These are phyloP conservation scores for Ceratobasidium sp. DNA, from an alignment of 1,284 basidiomycete species.

Conservation along the genomic window DNA sequence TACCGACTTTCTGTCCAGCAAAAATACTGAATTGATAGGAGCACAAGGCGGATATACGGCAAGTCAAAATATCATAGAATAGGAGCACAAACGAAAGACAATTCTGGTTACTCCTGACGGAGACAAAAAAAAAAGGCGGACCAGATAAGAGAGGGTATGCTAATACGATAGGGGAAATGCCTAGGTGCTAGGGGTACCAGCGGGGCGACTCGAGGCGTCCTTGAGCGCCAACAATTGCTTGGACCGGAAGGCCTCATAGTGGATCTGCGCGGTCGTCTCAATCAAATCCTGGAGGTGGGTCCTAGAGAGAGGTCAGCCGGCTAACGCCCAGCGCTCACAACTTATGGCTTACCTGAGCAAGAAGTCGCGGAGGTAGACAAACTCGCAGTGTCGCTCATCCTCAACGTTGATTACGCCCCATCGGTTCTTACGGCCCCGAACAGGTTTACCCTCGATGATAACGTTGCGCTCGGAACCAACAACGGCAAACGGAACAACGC, in stretches of 20 bases:
- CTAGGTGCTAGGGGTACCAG: slow-evolving; percentile 37
- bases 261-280: slow-evolving; percentile 98
- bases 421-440: slow-evolving; percentile 95
- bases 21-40: slow-evolving; percentile 28
- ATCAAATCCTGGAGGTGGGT: slow-evolving; percentile 98
- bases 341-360: slow-evolving; percentile 73
- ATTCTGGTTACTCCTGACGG: slow-evolving; percentile 40
- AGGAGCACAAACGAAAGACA: slow-evolving; percentile 40
- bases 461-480: slow-evolving; percentile 96
- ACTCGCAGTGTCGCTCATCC: slow-evolving; percentile 97
- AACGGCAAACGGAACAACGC: slow-evolving; percentile 95
- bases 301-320: slow-evolving; percentile 57
- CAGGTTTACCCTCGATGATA: slow-evolving; percentile 94
- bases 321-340: slow-evolving; percentile 15
- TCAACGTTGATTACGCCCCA: slow-evolving; percentile 99
- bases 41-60: slow-evolving; percentile 36
- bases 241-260: slow-evolving; percentile 99
- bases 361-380: slow-evolving; percentile 97
- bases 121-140: slow-evolving; percentile 37
- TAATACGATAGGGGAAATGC: background rate
- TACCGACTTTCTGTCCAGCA: background rate
- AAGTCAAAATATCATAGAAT: slow-evolving; percentile 42
- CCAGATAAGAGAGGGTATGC: slow-evolving; percentile 18
- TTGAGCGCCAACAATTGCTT: slow-evolving; percentile 96
- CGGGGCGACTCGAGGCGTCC: slow-evolving; percentile 60